Evolutionary conservation across 1,284 basidiomycete genomes (phyloP), one percentile per base, ranked within the genome.

Genomic region (Pterulicium gracile): DNA sequence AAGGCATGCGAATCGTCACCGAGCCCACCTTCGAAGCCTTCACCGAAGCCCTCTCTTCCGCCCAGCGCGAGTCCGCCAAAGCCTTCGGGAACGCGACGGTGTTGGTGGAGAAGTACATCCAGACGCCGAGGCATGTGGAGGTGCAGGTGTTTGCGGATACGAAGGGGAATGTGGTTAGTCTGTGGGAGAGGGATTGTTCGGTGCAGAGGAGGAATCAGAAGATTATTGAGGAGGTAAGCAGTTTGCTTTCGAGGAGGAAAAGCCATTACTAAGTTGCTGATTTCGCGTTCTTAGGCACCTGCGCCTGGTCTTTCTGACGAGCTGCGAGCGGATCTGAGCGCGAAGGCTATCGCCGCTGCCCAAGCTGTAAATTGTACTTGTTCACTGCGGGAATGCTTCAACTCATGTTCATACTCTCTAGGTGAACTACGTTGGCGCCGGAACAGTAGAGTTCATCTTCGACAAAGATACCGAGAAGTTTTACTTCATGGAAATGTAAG

Each of bases 181-280:
- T 96, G 22, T 94, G 89, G 82, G 92, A 95, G 63, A 73, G 93
- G 42, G 93, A 97, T 59, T 97, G 93, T 59, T 93, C 89, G 0
- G 92, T 96, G 10, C 94, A 97, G 65, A 69, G 94, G 54, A 71
- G 93, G 50, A 93, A 94, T 58, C 92, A 96, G 68, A 96, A 94
- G 73, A 91, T 94, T 50, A 92, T 94, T 49, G 89, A 94, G 61
- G 89, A 94, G 71, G 81, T 79, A 45, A n/a, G n/a, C n/a, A 10
- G 62, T 58, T 15, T 21, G 14, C 13, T 21, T 44, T 3, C 23
- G 10, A 19, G 15, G 19, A 20, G 17, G 1, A 19, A 47, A 15
- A 24, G 15, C 50, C 14, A 3, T 20, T 50, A 24, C 14, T 13
- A 7, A 20, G 32, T 44, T 14, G 36, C 20, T 14, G 12, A 4